Conservation (phyloP, 805 yeast species). For the Candida endomychidarum region DNA sequence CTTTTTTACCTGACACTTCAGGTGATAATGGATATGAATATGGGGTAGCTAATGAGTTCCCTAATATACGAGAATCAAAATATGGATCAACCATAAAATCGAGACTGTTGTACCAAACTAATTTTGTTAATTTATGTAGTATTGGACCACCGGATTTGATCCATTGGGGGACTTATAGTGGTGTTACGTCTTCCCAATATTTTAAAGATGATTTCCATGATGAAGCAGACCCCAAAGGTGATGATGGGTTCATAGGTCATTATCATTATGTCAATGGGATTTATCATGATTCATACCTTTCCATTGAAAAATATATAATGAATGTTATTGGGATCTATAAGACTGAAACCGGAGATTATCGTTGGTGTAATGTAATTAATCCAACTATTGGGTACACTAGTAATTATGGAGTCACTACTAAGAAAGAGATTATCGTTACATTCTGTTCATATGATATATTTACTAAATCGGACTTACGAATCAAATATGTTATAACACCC, state of each 20-base stretch:
- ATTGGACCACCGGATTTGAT: conserved; percentile 40
- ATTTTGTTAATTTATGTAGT: background rate
- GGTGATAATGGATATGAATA: conserved; percentile 4
- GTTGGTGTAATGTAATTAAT: conserved; percentile 3
- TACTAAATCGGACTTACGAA: conserved; percentile 73
- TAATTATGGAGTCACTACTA: conserved; percentile 4
- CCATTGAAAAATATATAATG: conserved; percentile 30
- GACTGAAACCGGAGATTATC: conserved; percentile 8
- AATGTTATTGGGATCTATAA: conserved; percentile 27
- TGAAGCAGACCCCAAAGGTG: conserved; percentile 18
- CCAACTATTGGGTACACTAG: background rate
- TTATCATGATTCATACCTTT: conserved; percentile 18
- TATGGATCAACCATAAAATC: conserved; percentile 12
- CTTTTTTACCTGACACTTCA: background rate
- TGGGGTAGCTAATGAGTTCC: conserved; percentile 11
- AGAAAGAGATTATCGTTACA: conserved; percentile 42
- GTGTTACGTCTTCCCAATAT: conserved; percentile 28
- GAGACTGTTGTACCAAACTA: conserved; percentile 10
- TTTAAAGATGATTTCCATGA: conserved; percentile 27
- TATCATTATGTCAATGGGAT: conserved; percentile 42
- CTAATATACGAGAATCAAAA: conserved; percentile 13
- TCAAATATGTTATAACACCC: conserved; percentile 42
- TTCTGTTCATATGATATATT: conserved; percentile 75
- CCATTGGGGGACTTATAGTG: conserved; percentile 38
- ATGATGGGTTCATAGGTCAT: conserved; percentile 41